These are phyloP conservation scores for Cytidiella melzeri DNA, from an alignment of 768 basidiomycete species.

Conservation along the genomic window DNA sequence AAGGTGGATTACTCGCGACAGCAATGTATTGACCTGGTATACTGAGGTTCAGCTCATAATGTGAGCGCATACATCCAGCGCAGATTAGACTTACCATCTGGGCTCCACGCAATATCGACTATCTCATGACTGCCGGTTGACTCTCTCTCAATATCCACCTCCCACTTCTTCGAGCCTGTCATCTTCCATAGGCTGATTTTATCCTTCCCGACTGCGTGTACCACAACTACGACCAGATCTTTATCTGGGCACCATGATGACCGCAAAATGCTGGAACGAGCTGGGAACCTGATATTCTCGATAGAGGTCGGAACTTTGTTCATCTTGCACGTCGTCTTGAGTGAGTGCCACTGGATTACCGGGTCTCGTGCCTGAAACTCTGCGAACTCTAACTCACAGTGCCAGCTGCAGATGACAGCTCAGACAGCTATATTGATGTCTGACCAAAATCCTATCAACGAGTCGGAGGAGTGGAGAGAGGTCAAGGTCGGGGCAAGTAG, in stretches of 20 bases:
- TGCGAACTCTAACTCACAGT: not conserved
- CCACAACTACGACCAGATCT: slow-evolving; percentile 65
- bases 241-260: slow-evolving; percentile 83
- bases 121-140: slow-evolving; percentile 40
- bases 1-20: slow-evolving; percentile 61
- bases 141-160: slow-evolving; percentile 53
- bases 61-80: not conserved
- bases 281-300: slow-evolving; percentile 49
- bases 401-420: too few relatives aligned
- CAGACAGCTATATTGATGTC: too few relatives aligned
- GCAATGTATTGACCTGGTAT: slow-evolving; percentile 61
- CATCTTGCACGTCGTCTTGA: not conserved
- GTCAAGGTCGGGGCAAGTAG: too few relatives aligned
- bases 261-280: slow-evolving; percentile 49
- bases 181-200: slow-evolving; percentile 76
- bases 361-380: not conserved
- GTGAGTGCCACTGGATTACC: not conserved
- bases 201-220: slow-evolving; percentile 61
- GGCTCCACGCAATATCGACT: slow-evolving; percentile 70
- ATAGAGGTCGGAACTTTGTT: slow-evolving; percentile 32
- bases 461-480: too few relatives aligned
- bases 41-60: slow-evolving; percentile 7
- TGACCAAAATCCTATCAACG: too few relatives aligned
- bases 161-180: slow-evolving; percentile 78
- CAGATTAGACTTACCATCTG: slow-evolving; percentile 50